phyloP scores from a whole-genome alignment of 2,329 filamentous ascomycete genomes.

The Alternaria sp. region DNA sequence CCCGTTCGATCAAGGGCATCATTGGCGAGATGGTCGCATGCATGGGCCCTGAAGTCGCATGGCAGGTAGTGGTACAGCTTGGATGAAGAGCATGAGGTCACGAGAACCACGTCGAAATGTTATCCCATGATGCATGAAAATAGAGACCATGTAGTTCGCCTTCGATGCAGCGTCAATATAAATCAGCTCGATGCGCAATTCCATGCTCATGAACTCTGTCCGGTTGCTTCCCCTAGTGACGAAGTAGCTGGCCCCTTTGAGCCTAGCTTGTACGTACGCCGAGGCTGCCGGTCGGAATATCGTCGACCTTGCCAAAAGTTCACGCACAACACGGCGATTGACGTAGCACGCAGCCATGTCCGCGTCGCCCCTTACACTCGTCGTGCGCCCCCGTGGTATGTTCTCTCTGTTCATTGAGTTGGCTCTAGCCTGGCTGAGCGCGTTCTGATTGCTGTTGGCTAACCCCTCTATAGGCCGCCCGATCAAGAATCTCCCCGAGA shows the following conservation, averaged over 20 bases:
- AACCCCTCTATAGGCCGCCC: constrained; percentile 59
- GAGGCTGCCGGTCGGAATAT: constrained; percentile 15
- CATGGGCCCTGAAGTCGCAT: constrained; percentile 66
- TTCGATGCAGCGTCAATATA: not conserved
- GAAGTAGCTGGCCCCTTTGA: not conserved
- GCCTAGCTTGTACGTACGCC: constrained; percentile 12
- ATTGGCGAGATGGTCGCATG: constrained; percentile 72
- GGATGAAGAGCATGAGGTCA: constrained; percentile 10
- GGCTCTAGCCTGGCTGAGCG: not conserved
- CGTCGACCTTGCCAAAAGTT: constrained; percentile 11
- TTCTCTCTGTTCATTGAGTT: not conserved
- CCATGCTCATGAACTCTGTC: not conserved
- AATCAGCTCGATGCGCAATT: not conserved
- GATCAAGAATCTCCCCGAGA: constrained; percentile 65
- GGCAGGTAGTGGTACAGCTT: constrained; percentile 66
- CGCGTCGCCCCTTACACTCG: constrained; percentile 51
- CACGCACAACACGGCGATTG: constrained; percentile 12
- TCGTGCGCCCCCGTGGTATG: constrained; percentile 55
- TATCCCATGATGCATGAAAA: not conserved
- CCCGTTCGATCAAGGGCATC: constrained; percentile 62
- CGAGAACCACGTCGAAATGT: not conserved
- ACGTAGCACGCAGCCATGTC: constrained; percentile 44
- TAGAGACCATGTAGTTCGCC: not conserved
- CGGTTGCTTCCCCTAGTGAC: not conserved
- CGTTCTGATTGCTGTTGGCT: constrained; percentile 3